These are phyloP conservation scores for Aethionema arabicum DNA, from an alignment of 345 rosid species.

Conservation along the genomic window DNA sequence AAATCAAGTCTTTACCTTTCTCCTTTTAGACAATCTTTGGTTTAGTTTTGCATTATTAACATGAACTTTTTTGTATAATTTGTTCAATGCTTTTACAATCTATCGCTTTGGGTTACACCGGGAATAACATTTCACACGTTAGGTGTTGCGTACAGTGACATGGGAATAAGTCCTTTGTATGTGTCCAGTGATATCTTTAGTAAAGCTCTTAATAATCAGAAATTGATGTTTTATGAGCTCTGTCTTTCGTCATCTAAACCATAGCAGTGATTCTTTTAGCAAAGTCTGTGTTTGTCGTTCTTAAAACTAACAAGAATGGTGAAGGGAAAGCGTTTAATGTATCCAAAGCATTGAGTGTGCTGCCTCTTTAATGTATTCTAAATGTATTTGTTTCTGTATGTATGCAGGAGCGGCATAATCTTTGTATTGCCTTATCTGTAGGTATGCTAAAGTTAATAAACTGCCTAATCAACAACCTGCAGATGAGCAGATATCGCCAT, in stretches of 20 bases:
- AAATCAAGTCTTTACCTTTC: constrained; percentile 21
- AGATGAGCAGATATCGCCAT: constrained; percentile 90
- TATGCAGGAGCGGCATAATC: constrained; percentile 96
- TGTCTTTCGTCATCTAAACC: constrained; percentile 88
- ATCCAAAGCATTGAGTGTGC: constrained; percentile 7
- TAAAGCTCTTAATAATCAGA: constrained; percentile 71
- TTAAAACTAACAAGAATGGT: constrained; percentile 94
- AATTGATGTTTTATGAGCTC: constrained; percentile 88
- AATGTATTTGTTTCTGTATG: constrained; percentile 28
- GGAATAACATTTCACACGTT: constrained; percentile 93
- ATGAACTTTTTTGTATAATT: constrained; percentile 12
- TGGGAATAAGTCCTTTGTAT: constrained; percentile 97
- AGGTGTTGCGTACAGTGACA: constrained; percentile 95
- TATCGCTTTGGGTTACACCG: constrained; percentile 57
- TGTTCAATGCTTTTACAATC: constrained; percentile 50
- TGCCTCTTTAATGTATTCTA: constrained; percentile 51
- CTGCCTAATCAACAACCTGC: constrained; percentile 91
- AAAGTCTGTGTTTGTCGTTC: constrained; percentile 89
- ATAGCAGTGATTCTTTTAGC: constrained; percentile 85
- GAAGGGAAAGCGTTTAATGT: constrained; percentile 50
- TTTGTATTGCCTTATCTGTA: constrained; percentile 72
- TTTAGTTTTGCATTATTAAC: background rate
- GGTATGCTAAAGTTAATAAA: constrained; percentile 87
- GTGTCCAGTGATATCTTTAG: constrained; percentile 92
- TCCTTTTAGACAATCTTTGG: background rate